phyloP scores from a whole-genome alignment of 805 yeast genomes.

The Starmerella powellii region DNA sequence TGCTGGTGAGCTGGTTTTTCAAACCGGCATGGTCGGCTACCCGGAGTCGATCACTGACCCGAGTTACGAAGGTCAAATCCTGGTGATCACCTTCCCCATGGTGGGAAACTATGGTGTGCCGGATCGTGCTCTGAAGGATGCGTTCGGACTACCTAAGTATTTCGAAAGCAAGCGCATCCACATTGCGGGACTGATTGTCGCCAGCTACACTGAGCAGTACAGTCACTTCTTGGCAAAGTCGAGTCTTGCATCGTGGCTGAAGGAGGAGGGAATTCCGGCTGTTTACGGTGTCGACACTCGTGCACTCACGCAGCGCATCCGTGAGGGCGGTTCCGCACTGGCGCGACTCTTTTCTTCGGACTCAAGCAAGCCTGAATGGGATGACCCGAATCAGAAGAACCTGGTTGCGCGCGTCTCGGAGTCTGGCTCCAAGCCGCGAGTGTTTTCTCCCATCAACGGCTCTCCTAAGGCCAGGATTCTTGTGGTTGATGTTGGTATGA shows the following conservation, averaged over 20 bases:
- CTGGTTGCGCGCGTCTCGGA: slow-evolving; percentile 80
- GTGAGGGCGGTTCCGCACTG: slow-evolving; percentile 84
- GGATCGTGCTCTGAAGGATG: slow-evolving; percentile 66
- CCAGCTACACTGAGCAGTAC: slow-evolving; percentile 91
- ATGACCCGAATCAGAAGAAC: slow-evolving; percentile 82
- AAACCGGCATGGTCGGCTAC: slow-evolving; percentile 99
- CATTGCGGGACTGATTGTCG: slow-evolving; percentile 91
- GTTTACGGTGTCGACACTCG: slow-evolving; percentile 97
- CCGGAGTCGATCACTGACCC: slow-evolving; percentile 98
- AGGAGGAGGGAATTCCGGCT: slow-evolving; percentile 86
- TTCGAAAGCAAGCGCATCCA: slow-evolving; percentile 90
- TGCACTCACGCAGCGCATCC: slow-evolving; percentile 80
- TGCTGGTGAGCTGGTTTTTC: slow-evolving; percentile 97
- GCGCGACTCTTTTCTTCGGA: slow-evolving; percentile 54
- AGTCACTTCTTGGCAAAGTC: slow-evolving; percentile 90
- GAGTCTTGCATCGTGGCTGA: slow-evolving; percentile 86
- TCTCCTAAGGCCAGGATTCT: slow-evolving; percentile 50
- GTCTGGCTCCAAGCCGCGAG: slow-evolving; percentile 40
- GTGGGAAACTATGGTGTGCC: slow-evolving; percentile 99
- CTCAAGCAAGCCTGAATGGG: slow-evolving; percentile 76
- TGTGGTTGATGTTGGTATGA: slow-evolving; percentile 96
- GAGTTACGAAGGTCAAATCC: slow-evolving; percentile 91
- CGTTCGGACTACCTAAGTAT: slow-evolving; percentile 69
- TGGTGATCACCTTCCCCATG: slow-evolving; percentile 90
- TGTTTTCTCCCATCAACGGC: slow-evolving; percentile 61